Evolutionary conservation across 2,329 filamentous ascomycete genomes (phyloP).

Genomic region (Sporothrix dimorphospora): DNA sequence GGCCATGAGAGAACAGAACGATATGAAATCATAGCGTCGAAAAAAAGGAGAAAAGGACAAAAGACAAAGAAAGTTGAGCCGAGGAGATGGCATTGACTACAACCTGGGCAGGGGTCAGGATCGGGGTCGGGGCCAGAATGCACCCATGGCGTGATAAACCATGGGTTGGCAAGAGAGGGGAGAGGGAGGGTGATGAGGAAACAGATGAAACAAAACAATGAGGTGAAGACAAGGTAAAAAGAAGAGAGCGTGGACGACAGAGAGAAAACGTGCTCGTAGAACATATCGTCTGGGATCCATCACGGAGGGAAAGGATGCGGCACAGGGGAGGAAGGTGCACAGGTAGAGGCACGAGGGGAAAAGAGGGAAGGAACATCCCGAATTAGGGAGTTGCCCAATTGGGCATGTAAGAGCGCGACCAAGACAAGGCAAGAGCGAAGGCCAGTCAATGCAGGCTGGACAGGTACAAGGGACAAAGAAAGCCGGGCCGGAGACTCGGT

Average conservation of each 20-base stretch:
- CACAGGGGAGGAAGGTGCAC: constrained; percentile 4
- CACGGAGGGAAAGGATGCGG: neutral
- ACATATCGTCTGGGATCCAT: neutral
- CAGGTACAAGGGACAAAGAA: neutral
- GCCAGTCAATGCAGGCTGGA: neutral
- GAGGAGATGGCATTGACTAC: neutral
- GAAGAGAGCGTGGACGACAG: neutral
- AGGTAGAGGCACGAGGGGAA: neutral
- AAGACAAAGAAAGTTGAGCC: neutral
- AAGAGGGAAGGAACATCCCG: neutral
- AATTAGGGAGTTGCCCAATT: constrained; percentile 20
- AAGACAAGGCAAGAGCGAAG: constrained; percentile 7
- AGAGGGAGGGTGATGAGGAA: neutral
- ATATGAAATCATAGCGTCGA: neutral
- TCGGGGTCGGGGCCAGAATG: neutral
- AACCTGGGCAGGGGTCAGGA: neutral
- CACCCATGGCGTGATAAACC: neutral
- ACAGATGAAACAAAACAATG: neutral
- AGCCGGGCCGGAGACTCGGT: neutral
- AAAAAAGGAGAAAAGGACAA: neutral
- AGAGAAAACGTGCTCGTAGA: neutral
- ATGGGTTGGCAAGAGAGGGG: neutral
- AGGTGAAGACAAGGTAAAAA: neutral
- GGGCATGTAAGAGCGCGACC: constrained; percentile 18
- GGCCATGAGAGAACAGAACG: neutral